A percentile compares a stretch with the other conserved stretches of the same genome.
phyloP scores from a whole-genome alignment of 1,284 basidiomycete species.

The Moesziomyces sp. region DNA sequence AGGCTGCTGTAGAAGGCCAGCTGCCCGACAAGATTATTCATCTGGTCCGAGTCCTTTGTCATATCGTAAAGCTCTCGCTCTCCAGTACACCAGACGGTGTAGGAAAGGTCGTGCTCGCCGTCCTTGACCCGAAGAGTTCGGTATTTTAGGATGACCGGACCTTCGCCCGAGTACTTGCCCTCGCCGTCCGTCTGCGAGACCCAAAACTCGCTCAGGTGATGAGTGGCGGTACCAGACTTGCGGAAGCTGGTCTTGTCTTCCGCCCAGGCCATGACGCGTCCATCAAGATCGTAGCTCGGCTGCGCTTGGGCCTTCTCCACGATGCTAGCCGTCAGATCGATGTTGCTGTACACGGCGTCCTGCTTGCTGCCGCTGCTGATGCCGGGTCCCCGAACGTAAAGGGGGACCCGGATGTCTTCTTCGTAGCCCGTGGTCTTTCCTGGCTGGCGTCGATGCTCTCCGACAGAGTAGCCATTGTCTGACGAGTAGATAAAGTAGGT shows the following conservation, averaged over 20 bases:
- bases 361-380: neutral
- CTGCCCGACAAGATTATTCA: neutral
- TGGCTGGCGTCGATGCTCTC: too few species aligned
- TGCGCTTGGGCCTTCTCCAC: neutral
- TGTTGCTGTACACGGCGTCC: conserved; percentile 10
- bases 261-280: conserved; percentile 4
- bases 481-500: too few species aligned
- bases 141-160: neutral
- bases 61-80: neutral
- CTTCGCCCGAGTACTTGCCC: conserved; percentile 2
- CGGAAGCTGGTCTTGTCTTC: too few species aligned
- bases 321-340: conserved; percentile 10
- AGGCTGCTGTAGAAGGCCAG: neutral
- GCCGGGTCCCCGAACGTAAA: conserved; percentile 6
- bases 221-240: conserved; percentile 3
- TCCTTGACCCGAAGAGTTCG: conserved; percentile 9
- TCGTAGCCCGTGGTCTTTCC: too few species aligned
- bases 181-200: conserved; percentile 6
- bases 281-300: conserved; percentile 11
- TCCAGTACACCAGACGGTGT: conserved; percentile 7
- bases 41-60: too few species aligned
- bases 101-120: conserved; percentile 1
- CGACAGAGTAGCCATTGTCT: too few species aligned
- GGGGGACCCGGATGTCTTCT: too few species aligned
- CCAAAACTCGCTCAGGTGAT: conserved; percentile 13